These are phyloP conservation scores for Kodamaea anthophila DNA, from an alignment of 1,139 yeast genomes.

Conservation along the genomic window DNA sequence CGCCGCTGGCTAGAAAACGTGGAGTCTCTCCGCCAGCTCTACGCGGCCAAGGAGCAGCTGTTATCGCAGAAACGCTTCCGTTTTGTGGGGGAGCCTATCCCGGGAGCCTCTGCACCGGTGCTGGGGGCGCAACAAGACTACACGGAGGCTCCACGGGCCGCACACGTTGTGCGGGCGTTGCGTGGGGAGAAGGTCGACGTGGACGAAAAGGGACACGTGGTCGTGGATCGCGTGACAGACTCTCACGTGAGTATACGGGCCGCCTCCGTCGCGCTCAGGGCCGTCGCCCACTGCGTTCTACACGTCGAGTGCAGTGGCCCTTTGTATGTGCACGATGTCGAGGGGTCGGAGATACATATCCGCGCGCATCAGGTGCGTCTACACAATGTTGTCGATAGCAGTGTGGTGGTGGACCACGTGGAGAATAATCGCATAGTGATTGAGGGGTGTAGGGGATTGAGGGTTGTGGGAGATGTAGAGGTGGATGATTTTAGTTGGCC, in stretches of 20 bases:
- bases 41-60: slow-evolving; percentile 15
- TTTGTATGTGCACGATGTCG: slow-evolving; percentile 21
- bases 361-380: slow-evolving; percentile 38
- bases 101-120: too few relatives aligned
- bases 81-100: slow-evolving; percentile 24
- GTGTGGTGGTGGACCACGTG: slow-evolving; percentile 16
- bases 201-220: too few relatives aligned
- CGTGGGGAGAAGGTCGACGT: too few relatives aligned
- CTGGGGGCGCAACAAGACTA: too few relatives aligned
- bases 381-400: slow-evolving; percentile 22
- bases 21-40: slow-evolving; percentile 13
- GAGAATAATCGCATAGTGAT: slow-evolving; percentile 24
- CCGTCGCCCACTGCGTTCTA: too few relatives aligned
- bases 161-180: too few relatives aligned
- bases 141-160: too few relatives aligned
- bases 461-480: slow-evolving; percentile 12
- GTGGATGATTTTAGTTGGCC: slow-evolving; percentile 28
- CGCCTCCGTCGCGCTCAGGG: too few relatives aligned
- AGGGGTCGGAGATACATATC: slow-evolving; percentile 19
- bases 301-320: slow-evolving; percentile 33
- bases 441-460: slow-evolving; percentile 25
- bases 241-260: too few relatives aligned
- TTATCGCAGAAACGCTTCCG: slow-evolving; percentile 15
- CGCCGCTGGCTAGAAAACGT: slow-evolving; percentile 13
- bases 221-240: too few relatives aligned